Conservation (phyloP, 805 yeast species). For the Metschnikowia rubicola region DNA sequence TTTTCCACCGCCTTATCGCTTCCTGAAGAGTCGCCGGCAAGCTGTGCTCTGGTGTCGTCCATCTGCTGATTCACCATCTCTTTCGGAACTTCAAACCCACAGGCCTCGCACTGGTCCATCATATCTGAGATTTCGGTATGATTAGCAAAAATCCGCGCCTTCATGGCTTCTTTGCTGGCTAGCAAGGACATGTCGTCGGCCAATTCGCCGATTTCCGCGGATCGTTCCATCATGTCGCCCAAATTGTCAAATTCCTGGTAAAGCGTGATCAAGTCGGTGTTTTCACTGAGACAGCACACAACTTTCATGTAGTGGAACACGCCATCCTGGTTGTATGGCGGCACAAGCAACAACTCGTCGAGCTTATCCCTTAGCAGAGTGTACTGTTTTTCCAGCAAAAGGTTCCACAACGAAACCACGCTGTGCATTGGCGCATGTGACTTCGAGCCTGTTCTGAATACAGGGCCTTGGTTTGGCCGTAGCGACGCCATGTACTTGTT, state of each 20-base stretch:
- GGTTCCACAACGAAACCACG: slow-evolving; percentile 41
- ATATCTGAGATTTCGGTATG: background rate
- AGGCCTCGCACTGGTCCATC: slow-evolving; percentile 22
- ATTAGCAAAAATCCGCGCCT: slow-evolving; percentile 10
- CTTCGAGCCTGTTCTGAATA: slow-evolving; percentile 39
- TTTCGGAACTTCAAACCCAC: slow-evolving; percentile 26
- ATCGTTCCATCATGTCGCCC: slow-evolving; percentile 6
- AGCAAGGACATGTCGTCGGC: slow-evolving; percentile 15
- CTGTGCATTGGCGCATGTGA: slow-evolving; percentile 41
- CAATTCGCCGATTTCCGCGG: slow-evolving; percentile 14
- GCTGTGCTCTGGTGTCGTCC: background rate
- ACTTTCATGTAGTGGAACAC: slow-evolving; percentile 35
- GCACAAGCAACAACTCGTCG: slow-evolving; percentile 36
- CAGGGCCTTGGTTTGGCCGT: slow-evolving; percentile 27
- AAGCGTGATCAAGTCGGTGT: slow-evolving; percentile 16
- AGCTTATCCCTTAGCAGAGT: slow-evolving; percentile 31
- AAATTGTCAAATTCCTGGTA: slow-evolving; percentile 2
- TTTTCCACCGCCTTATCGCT: background rate
- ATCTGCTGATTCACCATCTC: slow-evolving; percentile 8
- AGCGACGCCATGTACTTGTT: slow-evolving; percentile 7
- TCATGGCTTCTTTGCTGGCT: slow-evolving; percentile 14
- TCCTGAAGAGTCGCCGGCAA: background rate
- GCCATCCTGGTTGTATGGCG: slow-evolving; percentile 44
- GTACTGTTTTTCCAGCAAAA: slow-evolving; percentile 35
- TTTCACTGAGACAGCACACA: slow-evolving; percentile 27